Evolutionary conservation across 495 filamentous ascomycete species (phyloP).

Genomic region (Hypomontagnella submonticulosa): DNA sequence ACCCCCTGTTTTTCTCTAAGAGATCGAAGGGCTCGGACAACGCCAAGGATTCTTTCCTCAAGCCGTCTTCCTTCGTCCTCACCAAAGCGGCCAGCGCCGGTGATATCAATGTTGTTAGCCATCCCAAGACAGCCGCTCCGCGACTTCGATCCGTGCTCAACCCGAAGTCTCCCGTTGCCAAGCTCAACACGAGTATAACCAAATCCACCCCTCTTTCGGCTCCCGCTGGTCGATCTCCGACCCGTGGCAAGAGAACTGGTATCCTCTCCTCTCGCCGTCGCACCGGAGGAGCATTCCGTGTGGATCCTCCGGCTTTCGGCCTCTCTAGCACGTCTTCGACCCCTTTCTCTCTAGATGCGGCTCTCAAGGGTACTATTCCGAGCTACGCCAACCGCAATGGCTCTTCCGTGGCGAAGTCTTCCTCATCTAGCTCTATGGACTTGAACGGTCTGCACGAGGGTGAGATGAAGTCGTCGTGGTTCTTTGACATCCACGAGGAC

Average conservation of each 20-base stretch:
- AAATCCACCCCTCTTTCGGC: conserved; percentile 61
- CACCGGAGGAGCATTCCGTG: conserved; percentile 64
- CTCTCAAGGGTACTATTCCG: conserved; percentile 75
- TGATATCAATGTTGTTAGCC: conserved; percentile 48
- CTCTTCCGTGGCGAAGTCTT: conserved; percentile 33
- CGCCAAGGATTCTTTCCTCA: conserved; percentile 61
- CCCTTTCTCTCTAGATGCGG: conserved; percentile 83
- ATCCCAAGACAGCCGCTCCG: conserved; percentile 52
- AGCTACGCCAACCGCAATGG: conserved; percentile 57
- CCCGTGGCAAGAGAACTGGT: conserved; percentile 68
- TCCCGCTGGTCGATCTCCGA: conserved; percentile 71
- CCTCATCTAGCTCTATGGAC: conserved; percentile 25
- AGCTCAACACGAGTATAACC: conserved; percentile 53
- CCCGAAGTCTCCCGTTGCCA: conserved; percentile 58
- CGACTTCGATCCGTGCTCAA: conserved; percentile 55
- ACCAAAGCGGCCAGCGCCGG: conserved; percentile 53
- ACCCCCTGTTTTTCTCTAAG: conserved; percentile 75
- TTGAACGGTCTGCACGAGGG: conserved; percentile 48
- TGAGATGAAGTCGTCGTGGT: conserved; percentile 75
- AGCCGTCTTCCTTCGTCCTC: conserved; percentile 57
- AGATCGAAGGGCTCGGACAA: conserved; percentile 71
- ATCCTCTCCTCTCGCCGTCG: conserved; percentile 71
- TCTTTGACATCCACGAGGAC: conserved; percentile 96
- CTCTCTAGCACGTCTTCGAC: conserved; percentile 49
- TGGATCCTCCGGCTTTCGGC: conserved; percentile 66